Evolutionary conservation across 805 yeast species (phyloP).

Genomic region (Teunomyces lycoperdinae): DNA sequence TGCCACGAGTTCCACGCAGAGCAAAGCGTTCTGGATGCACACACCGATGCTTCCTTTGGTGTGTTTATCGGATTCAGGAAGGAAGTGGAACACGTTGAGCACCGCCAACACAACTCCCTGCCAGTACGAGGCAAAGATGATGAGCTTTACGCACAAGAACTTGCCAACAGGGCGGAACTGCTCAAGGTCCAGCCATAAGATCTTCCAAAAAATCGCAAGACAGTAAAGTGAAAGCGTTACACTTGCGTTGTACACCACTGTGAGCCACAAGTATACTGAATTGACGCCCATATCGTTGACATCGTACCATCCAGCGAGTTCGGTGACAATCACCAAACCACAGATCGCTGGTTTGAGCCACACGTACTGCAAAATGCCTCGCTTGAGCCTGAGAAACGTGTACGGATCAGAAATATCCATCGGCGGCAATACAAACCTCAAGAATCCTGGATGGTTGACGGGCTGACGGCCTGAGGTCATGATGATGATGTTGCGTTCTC

Average conservation of each 20-base stretch:
- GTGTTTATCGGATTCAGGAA: conserved; percentile 31
- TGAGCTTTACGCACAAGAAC: conserved; percentile 87
- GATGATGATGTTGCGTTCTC: conserved; percentile 82
- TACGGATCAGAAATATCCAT: conserved; percentile 86
- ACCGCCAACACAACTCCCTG: conserved; percentile 69
- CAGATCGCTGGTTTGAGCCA: conserved; percentile 91
- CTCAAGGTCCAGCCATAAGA: conserved; percentile 71
- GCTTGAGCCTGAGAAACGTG: conserved; percentile 70
- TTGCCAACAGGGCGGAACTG: conserved; percentile 89
- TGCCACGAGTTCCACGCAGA: conserved; percentile 80
- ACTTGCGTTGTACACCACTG: conserved; percentile 69
- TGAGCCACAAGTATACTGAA: conserved; percentile 62
- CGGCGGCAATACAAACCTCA: conserved; percentile 48
- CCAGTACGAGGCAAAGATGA: conserved; percentile 98
- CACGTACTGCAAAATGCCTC: conserved; percentile 89
- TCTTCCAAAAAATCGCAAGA: conserved; percentile 89
- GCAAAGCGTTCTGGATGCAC: conserved; percentile 69
- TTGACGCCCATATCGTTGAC: conserved; percentile 46
- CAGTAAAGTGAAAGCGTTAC: conserved; percentile 82
- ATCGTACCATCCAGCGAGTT: conserved; percentile 48
- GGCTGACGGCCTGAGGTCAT: conserved; percentile 71
- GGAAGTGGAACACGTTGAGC: conserved; percentile 46
- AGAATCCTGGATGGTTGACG: conserved; percentile 57
- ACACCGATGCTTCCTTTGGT: conserved; percentile 44
- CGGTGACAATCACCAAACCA: conserved; percentile 46